Evolutionary conservation across 176 grass and related monocot genomes (phyloP).

Genomic region (Avena eriantha): DNA sequence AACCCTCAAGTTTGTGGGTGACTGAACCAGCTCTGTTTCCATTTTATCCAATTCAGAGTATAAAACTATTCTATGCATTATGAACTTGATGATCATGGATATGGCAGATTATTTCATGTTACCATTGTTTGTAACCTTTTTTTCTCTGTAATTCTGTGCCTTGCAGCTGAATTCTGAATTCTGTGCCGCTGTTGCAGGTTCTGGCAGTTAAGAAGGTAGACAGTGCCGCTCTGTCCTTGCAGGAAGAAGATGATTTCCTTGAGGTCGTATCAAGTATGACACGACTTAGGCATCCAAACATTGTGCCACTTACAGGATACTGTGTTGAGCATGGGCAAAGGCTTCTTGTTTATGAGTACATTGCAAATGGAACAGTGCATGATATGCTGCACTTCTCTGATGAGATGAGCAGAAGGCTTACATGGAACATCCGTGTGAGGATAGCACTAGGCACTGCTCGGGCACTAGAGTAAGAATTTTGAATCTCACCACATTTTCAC

Average conservation of each 20-base stretch:
- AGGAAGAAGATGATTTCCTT: slow-evolving; percentile 95
- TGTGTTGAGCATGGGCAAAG: slow-evolving; percentile 91
- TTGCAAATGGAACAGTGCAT: slow-evolving; percentile 84
- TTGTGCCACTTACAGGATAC: slow-evolving; percentile 81
- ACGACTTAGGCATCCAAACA: slow-evolving; percentile 89
- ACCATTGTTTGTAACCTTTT: neutral
- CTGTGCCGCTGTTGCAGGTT: slow-evolving; percentile 65
- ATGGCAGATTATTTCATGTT: slow-evolving; percentile 30
- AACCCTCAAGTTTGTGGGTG: neutral
- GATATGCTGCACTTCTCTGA: slow-evolving; percentile 85
- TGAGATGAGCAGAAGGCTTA: slow-evolving; percentile 77
- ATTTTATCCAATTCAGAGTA: neutral
- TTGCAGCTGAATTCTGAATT: slow-evolving; percentile 42
- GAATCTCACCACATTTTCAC: neutral
- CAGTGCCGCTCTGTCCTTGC: slow-evolving; percentile 75
- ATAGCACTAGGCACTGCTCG: slow-evolving; percentile 86
- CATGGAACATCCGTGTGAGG: slow-evolving; percentile 89
- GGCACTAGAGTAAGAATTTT: slow-evolving; percentile 85
- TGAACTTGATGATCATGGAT: slow-evolving; percentile 6
- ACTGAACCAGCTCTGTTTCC: slow-evolving; percentile 4
- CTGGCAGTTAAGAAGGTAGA: slow-evolving; percentile 98
- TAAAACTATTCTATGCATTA: neutral
- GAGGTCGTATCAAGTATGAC: slow-evolving; percentile 95
- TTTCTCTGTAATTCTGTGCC: slow-evolving; percentile 3
- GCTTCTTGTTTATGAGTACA: slow-evolving; percentile 90